phyloP scores from a whole-genome alignment of 768 basidiomycete species.

The Austroboletus festivus region DNA sequence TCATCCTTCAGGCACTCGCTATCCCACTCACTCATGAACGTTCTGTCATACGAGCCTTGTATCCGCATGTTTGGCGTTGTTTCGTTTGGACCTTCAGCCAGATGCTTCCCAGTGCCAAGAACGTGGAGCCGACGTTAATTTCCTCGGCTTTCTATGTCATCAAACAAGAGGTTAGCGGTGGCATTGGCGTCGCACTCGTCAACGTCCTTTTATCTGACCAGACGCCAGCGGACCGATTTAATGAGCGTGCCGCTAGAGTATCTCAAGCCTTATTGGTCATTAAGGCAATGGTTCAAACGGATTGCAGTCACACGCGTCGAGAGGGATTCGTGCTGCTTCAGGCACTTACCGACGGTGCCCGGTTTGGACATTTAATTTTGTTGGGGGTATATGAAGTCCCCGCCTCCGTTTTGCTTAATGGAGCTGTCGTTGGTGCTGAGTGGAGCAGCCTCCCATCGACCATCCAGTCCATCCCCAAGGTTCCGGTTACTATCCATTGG shows the following conservation, averaged over 20 bases:
- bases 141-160: constrained; percentile 42
- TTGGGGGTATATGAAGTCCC: constrained; percentile 22
- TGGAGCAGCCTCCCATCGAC: constrained; percentile 24
- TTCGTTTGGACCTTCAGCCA: constrained; percentile 55
- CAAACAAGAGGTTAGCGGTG: constrained; percentile 44
- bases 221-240: background rate
- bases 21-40: constrained; percentile 33
- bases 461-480: constrained; percentile 26
- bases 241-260: constrained; percentile 23
- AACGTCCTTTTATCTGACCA: constrained; percentile 34
- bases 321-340: constrained; percentile 37
- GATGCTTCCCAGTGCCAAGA: constrained; percentile 27
- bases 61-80: constrained; percentile 49
- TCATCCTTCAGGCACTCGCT: constrained; percentile 37
- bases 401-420: constrained; percentile 42
- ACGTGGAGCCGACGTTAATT: constrained; percentile 23
- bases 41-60: constrained; percentile 36
- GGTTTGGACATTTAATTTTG: constrained; percentile 4
- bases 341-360: constrained; percentile 31
- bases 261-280: constrained; percentile 38
- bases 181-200: constrained; percentile 43
- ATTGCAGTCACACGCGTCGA: constrained; percentile 22
- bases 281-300: constrained; percentile 35
- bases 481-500: constrained; percentile 28
- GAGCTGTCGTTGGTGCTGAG: constrained; percentile 34